Conservation (phyloP, 768 basidiomycete species). For the Lanmaoa pseudosensibilis region DNA sequence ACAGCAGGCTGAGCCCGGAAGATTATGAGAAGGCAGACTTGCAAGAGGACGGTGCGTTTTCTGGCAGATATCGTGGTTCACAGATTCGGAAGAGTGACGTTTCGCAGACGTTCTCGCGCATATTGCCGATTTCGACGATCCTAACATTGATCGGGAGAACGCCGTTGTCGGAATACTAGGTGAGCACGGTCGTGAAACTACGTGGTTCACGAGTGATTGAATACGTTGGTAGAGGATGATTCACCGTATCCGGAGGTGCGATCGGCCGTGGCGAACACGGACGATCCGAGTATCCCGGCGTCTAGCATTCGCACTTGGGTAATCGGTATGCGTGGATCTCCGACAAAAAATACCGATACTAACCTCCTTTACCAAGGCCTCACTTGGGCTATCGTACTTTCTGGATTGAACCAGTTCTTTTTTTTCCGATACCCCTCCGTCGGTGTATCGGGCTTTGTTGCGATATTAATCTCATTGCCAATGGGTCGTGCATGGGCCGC, state of each 20-base stretch:
- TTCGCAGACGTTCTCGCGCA: conserved; percentile 2
- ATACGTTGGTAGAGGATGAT: conserved; percentile 52
- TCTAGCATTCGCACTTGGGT: conserved; percentile 61
- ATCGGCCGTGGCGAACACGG: conserved; percentile 71
- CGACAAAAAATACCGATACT: neutral
- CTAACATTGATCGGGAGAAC: conserved; percentile 34
- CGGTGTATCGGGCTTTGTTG: conserved; percentile 50
- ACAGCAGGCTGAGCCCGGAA: conserved; percentile 1
- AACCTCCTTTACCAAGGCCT: conserved; percentile 25
- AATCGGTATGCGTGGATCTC: conserved; percentile 37
- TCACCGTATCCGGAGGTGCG: conserved; percentile 86
- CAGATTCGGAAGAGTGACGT: neutral
- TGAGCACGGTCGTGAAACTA: neutral
- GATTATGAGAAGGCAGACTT: conserved; percentile 13
- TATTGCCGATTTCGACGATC: conserved; percentile 34
- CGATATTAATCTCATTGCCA: conserved; percentile 69
- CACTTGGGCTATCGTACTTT: conserved; percentile 55
- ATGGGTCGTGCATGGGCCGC: conserved; percentile 65
- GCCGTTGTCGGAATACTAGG: conserved; percentile 19
- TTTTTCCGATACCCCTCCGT: conserved; percentile 64
- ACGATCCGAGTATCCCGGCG: conserved; percentile 64
- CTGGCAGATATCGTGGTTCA: neutral
- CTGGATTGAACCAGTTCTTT: conserved; percentile 80
- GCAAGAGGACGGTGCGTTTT: conserved; percentile 8
- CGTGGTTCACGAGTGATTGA: conserved; percentile 13